Evolutionary conservation across 2,329 filamentous ascomycete species (phyloP), one percentile per base, ranked within the genome.

Genomic region (Ophiostoma piceae): DNA sequence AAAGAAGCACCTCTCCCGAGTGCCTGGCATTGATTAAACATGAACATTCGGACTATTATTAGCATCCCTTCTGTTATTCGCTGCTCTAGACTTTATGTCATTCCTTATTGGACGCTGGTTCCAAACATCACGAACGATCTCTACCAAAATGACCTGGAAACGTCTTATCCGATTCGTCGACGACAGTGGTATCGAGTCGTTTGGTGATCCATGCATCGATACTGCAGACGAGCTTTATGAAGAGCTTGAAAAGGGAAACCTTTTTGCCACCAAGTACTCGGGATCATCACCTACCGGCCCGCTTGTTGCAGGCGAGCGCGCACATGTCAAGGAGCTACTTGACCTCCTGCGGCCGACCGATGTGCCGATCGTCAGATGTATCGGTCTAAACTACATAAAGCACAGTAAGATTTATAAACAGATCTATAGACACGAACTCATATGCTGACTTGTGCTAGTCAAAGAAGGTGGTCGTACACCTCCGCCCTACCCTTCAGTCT

Each of bases 371-470:
- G 74, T 89, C 3, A 77, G 85, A 26, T 88, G 86, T 73, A 82
- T 88, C 14, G 87, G 86, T 0, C 74, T 88, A 37, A 88, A 89
- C 74, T 88, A 88, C 73, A 81, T 82, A 54, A 87, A 84, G 68
- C 86, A 88, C 73, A 85, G 16, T 64, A 64, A 19, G 60, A 16
- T 32, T 16, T 7, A 57, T 12, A 14, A 26, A 12, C 39, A 41
- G 2, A 12, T 11, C 3, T 37, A 22, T 1, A 9, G 16, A 8
- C 16, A 37, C 14, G 2, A 16, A 39, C 5, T 11, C 5, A 11
- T 2, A n/a, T n/a, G 8, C 16, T n/a, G 3, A n/a, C 29, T 29
- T 37, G 4, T 64, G 12, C 5, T 35, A 64, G 60, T 86, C 74
- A 78, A 80, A 47, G 84, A 87, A 76, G 82, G 82, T 5, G 81